Evolutionary conservation across 192 early-diverging fungal genomes (phyloP).

Genomic region (Piromyces sp.): DNA sequence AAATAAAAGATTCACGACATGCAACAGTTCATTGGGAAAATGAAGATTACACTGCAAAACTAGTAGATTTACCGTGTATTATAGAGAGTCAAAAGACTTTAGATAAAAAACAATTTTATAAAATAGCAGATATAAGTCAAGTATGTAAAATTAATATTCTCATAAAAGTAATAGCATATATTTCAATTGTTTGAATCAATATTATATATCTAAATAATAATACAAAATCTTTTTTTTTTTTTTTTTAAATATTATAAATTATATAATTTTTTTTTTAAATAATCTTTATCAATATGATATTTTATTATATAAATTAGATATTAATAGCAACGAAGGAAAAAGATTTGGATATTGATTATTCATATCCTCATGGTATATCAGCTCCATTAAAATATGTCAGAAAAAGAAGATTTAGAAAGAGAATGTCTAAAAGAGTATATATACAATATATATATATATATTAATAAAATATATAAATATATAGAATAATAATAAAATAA

Average conservation of each 20-base stretch:
- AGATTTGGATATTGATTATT: conserved; percentile 37
- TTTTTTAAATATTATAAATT: no score
- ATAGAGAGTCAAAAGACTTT: conserved; percentile 74
- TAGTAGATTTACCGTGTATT: conserved; percentile 71
- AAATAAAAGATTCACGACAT: conserved; percentile 34
- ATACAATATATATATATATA: neutral
- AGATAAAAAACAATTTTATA: conserved; percentile 71
- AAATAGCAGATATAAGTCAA: conserved; percentile 70
- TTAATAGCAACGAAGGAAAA: conserved; percentile 5
- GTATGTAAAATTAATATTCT: no score
- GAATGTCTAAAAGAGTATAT: conserved; percentile 52
- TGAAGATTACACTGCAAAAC: conserved; percentile 32
- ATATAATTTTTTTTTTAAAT: no score
- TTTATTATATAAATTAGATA: neutral
- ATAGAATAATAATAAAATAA: neutral
- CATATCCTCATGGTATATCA: conserved; percentile 62
- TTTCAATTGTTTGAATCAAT: no score
- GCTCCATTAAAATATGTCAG: conserved; percentile 55
- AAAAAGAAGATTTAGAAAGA: conserved; percentile 63
- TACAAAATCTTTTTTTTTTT: no score
- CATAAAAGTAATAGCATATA: no score
- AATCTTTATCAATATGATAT: neutral
- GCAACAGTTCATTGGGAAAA: conserved; percentile 38
- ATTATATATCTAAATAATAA: no score
- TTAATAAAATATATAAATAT: neutral